phyloP scores from a whole-genome alignment of 176 grass and related monocot species.

The Bonia amplexicaulis region DNA sequence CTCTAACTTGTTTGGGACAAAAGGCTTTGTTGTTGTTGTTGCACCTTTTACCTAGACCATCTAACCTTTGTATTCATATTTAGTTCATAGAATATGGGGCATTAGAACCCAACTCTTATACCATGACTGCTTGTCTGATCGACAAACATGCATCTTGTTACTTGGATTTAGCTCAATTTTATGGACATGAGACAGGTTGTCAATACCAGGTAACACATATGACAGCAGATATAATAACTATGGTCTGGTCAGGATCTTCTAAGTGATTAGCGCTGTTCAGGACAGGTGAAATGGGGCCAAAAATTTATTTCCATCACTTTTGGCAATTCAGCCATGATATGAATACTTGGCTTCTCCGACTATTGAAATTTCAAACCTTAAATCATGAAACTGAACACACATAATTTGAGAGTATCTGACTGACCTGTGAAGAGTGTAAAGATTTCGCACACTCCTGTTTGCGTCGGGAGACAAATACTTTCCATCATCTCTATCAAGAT shows the following conservation, averaged over 20 bases:
- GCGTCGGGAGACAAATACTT: conserved; percentile 91
- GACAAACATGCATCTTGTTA: not conserved
- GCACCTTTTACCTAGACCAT: not conserved
- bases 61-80: conserved; percentile 8
- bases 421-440: conserved; percentile 97
- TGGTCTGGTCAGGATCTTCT: not conserved
- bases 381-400: conserved; percentile 1
- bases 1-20: no score
- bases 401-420: not conserved
- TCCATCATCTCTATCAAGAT: conserved; percentile 89
- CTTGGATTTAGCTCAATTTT: conserved; percentile 4
- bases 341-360: not conserved
- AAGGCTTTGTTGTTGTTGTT: not conserved
- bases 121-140: not conserved
- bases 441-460: conserved; percentile 87
- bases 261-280: not conserved
- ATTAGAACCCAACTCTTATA: not conserved
- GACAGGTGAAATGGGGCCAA: not conserved
- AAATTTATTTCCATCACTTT: not conserved
- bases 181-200: not conserved
- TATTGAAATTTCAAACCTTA: conserved; percentile 10
- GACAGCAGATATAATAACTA: not conserved
- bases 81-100: not conserved
- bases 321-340: conserved; percentile 8
- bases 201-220: not conserved